A percentile compares a stretch with the other conserved stretches of the same genome.
phyloP scores from a whole-genome alignment of 164 flowering plant genomes.

The Vitis cinerea region DNA sequence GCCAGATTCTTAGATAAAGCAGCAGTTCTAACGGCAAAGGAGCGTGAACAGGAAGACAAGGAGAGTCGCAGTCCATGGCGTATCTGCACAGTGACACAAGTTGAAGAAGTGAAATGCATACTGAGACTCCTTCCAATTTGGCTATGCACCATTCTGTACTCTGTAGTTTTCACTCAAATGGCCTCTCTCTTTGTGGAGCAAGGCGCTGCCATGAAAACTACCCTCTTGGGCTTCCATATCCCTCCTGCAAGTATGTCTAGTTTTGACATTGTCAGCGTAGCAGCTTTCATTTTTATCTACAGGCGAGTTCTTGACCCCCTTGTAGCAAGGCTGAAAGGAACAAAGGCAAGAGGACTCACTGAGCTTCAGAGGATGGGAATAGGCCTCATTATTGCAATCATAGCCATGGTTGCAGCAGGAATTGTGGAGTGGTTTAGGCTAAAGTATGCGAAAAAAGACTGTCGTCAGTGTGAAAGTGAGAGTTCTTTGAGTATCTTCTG shows the following conservation, averaged over 20 bases:
- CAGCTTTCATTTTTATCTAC: constrained; percentile 53
- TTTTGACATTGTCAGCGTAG: constrained; percentile 66
- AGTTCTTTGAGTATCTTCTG: constrained; percentile 71
- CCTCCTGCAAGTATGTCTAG: constrained; percentile 82
- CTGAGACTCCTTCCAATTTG: constrained; percentile 70
- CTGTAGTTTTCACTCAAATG: constrained; percentile 77
- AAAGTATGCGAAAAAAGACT: constrained; percentile 25
- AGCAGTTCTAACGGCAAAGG: constrained; percentile 38
- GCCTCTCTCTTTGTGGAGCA: constrained; percentile 76
- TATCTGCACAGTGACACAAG: constrained; percentile 68
- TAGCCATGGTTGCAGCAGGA: constrained; percentile 64
- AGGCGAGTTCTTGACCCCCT: constrained; percentile 49
- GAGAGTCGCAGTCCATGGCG: constrained; percentile 35
- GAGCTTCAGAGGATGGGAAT: constrained; percentile 78
- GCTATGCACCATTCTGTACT: constrained; percentile 71
- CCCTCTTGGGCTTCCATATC: constrained; percentile 37
- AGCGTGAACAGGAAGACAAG: constrained; percentile 1
- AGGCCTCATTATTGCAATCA: constrained; percentile 54
- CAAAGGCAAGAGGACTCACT: constrained; percentile 35
- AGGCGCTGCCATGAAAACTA: constrained; percentile 66
- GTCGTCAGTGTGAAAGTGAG: constrained; percentile 17
- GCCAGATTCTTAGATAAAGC: constrained; percentile 70
- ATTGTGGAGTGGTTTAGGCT: constrained; percentile 47
- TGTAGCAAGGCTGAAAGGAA: constrained; percentile 18
- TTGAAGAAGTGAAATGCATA: constrained; percentile 77